phyloP scores from a whole-genome alignment of 306 rosid genomes.

The Rubus idaeus region DNA sequence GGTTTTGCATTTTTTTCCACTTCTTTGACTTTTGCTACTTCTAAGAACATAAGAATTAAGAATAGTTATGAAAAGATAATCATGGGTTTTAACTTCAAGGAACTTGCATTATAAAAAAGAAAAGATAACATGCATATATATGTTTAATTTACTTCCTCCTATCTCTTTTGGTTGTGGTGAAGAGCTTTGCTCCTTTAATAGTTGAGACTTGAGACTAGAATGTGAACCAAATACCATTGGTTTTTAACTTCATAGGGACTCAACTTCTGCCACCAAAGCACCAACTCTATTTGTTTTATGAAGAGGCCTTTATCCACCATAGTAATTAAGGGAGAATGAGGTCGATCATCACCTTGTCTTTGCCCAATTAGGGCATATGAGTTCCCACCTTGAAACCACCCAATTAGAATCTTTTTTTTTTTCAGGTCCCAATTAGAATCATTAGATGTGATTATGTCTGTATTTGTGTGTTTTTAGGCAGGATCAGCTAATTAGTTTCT shows the following conservation, averaged over 20 bases:
- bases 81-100: not conserved
- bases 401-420: not conserved
- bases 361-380: not conserved
- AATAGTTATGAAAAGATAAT: not conserved
- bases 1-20: not conserved
- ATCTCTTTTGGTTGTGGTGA: not conserved
- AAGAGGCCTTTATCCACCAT: conserved; percentile 4
- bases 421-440: not conserved
- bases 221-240: conserved; percentile 4
- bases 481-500: not conserved
- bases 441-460: not conserved
- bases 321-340: not conserved
- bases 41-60: not conserved
- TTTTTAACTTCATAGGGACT: not conserved
- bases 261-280: not conserved
- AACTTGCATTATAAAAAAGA: not conserved
- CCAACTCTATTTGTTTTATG: not conserved
- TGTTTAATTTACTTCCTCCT: not conserved
- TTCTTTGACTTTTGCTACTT: not conserved
- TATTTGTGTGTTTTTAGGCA: not conserved
- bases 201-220: not conserved
- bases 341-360: not conserved
- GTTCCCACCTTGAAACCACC: not conserved
- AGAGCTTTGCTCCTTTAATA: not conserved
- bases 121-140: not conserved